Evolutionary conservation across 257 asterid genomes (phyloP).

Genomic region (Nicotiana knightiana): DNA sequence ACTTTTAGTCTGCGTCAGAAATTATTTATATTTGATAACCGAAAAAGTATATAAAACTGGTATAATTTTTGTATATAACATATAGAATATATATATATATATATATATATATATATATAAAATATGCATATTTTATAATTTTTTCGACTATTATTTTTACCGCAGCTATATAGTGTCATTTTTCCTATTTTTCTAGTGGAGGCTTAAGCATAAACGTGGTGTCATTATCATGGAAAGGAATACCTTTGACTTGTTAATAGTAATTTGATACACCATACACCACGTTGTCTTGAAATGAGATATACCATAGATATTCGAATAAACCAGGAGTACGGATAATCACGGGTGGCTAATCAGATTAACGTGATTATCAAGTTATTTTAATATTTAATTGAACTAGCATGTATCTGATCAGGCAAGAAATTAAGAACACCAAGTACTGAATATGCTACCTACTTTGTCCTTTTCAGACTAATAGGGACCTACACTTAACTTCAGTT

Average conservation of each 20-base stretch:
- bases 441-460: background rate
- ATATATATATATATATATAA: no score
- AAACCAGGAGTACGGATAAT: background rate
- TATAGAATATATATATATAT: no score
- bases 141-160: no score
- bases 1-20: no score
- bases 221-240: background rate
- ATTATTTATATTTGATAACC: no score
- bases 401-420: background rate
- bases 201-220: background rate
- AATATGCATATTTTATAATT: no score
- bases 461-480: background rate
- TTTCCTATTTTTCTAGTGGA: no score
- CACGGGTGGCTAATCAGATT: background rate
- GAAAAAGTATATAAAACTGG: no score
- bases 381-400: background rate
- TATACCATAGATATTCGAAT: background rate
- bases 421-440: background rate
- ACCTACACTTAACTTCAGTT: background rate
- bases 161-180: no score
- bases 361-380: no score
- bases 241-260: background rate
- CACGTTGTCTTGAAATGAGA: background rate
- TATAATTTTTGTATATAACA: no score
- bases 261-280: background rate